A percentile compares a stretch with the other conserved stretches of the same genome.
Conservation (phyloP, 495 filamentous ascomycete species). For the Penicillium turbatum region DNA sequence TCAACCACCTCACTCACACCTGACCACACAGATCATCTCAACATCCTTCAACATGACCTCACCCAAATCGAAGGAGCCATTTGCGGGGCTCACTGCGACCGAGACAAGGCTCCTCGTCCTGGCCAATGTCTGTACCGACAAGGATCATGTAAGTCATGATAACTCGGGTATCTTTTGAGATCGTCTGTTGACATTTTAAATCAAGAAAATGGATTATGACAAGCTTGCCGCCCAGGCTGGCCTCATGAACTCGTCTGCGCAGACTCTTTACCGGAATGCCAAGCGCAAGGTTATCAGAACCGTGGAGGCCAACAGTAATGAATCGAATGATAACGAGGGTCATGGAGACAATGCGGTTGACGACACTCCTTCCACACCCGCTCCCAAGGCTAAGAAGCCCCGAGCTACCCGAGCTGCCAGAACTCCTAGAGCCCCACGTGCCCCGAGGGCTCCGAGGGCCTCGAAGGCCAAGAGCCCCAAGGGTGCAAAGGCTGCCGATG, state of each 20-base stretch:
- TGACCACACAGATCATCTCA: no score
- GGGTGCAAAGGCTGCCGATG: neutral
- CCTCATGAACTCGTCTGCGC: neutral
- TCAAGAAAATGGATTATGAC: neutral
- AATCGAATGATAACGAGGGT: neutral
- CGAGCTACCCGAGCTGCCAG: no score
- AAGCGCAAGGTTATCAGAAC: neutral
- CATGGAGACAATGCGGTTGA: neutral
- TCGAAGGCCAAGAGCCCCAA: neutral
- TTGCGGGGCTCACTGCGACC: neutral
- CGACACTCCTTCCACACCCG: neutral
- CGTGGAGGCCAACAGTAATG: neutral
- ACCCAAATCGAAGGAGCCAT: neutral
- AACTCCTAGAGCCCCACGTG: neutral
- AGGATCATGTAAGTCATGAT: neutral
- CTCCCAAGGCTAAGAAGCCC: neutral
- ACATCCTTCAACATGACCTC: no score
- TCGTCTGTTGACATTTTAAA: neutral
- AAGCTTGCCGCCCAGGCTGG: neutral
- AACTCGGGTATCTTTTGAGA: neutral
- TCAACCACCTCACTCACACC: no score
- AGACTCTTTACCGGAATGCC: neutral
- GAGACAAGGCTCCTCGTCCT: conserved; percentile 3
- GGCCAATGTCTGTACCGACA: neutral
- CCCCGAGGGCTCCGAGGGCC: neutral